Conservation (phyloP, 176 grass and related monocot genomes). For the Dactylis glomerata region DNA sequence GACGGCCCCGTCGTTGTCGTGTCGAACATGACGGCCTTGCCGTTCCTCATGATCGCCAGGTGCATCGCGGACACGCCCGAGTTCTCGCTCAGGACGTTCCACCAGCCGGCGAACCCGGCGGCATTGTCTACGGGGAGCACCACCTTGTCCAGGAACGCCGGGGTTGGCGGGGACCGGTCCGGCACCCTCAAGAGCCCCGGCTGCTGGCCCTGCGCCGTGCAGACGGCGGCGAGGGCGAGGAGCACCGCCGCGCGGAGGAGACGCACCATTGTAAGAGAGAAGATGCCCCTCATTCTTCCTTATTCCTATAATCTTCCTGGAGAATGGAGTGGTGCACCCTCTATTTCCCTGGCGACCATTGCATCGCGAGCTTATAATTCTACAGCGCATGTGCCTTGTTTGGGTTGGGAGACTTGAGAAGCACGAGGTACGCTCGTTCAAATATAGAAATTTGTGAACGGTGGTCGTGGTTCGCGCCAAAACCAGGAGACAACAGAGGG, state of each 20-base stretch:
- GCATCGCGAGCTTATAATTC: slow-evolving; percentile 4
- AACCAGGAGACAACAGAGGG: background rate
- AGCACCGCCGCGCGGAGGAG: slow-evolving; percentile 21
- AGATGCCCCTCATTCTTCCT: background rate
- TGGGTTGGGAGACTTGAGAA: slow-evolving; percentile 16
- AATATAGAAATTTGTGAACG: slow-evolving; percentile 39
- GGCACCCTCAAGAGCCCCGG: slow-evolving; percentile 27
- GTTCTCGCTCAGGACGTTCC: slow-evolving; percentile 52
- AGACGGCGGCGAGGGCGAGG: slow-evolving; percentile 20
- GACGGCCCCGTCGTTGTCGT: slow-evolving; percentile 41
- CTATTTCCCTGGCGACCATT: background rate
- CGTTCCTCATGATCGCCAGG: slow-evolving; percentile 41
- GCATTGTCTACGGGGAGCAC: slow-evolving; percentile 3
- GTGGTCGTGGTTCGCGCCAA: slow-evolving; percentile 29
- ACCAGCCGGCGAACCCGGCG: slow-evolving; percentile 1
- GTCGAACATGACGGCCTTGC: slow-evolving; percentile 66
- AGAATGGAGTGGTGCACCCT: background rate
- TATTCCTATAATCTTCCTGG: background rate
- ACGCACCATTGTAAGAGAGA: slow-evolving; percentile 25
- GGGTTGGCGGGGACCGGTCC: background rate
- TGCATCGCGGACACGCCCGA: slow-evolving; percentile 69
- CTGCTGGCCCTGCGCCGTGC: slow-evolving; percentile 11
- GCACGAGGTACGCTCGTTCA: slow-evolving; percentile 23
- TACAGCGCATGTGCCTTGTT: slow-evolving; percentile 22
- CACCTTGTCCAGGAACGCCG: slow-evolving; percentile 32